Conservation (phyloP, 192 early-diverging fungal genomes). For the Phycomyces nitens region DNA sequence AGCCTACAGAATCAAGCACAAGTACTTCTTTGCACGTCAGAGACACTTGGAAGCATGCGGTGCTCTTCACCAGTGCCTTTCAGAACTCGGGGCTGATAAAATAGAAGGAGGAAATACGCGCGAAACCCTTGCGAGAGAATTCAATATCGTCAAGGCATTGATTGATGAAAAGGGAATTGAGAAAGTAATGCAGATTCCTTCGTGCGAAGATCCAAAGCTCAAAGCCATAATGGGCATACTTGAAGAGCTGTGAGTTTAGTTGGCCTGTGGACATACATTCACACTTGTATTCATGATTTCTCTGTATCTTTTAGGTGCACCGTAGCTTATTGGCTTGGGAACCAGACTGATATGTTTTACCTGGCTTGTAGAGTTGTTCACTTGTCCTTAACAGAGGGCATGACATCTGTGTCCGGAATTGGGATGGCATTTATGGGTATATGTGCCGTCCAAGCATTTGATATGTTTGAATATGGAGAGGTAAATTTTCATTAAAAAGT, state of each 20-base stretch:
- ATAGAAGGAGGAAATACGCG: constrained; percentile 2
- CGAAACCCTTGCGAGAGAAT: constrained; percentile 6
- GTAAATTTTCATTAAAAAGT: background rate
- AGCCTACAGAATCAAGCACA: constrained; percentile 22
- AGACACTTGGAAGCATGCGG: constrained; percentile 19
- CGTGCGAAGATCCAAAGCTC: background rate
- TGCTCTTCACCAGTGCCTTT: constrained; percentile 13
- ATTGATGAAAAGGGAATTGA: constrained; percentile 21
- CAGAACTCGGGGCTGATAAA: constrained; percentile 19
- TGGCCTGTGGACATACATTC: background rate
- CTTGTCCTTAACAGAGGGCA: constrained; percentile 18
- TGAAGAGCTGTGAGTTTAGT: constrained; percentile 20
- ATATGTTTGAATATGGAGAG: constrained; percentile 18
- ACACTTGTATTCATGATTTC: background rate
- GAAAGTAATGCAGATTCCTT: background rate
- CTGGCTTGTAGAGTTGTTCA: constrained; percentile 19
- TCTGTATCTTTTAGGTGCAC: constrained; percentile 1
- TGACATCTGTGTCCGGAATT: constrained; percentile 19
- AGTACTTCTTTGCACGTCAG: constrained; percentile 22
- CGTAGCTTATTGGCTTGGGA: constrained; percentile 27
- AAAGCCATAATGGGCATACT: constrained; percentile 25
- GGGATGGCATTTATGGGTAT: constrained; percentile 25
- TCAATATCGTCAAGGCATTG: constrained; percentile 2
- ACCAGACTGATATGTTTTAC: constrained; percentile 27
- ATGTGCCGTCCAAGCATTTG: constrained; percentile 21